A percentile compares a stretch with the other conserved stretches of the same genome.
These are phyloP conservation scores for Aspergillus piperis DNA, from an alignment of 2,329 filamentous ascomycete genomes.

Conservation along the genomic window DNA sequence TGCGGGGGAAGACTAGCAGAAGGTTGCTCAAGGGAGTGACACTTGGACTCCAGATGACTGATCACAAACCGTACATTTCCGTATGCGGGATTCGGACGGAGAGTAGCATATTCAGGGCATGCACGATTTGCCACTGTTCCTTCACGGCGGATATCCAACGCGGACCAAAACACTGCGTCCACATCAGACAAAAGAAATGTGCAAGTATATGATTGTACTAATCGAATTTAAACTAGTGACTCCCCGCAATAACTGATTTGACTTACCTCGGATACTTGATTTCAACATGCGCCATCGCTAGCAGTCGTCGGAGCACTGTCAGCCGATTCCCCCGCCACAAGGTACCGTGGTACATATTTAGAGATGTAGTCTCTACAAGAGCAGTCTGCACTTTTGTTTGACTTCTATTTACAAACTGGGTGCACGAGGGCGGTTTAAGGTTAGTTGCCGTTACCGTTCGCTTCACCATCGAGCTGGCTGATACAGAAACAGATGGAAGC, in stretches of 20 bases:
- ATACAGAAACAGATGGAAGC: constrained; percentile 19
- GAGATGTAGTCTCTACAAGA: neutral
- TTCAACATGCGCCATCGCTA: neutral
- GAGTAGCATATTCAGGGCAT: neutral
- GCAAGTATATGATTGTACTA: no score
- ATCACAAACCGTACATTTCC: neutral
- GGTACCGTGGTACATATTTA: neutral
- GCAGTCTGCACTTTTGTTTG: neutral
- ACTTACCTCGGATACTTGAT: neutral
- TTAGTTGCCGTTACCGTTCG: neutral
- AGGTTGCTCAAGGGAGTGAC: neutral
- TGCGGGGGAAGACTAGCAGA: neutral
- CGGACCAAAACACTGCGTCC: neutral
- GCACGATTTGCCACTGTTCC: neutral
- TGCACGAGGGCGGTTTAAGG: neutral
- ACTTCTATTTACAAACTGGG: neutral
- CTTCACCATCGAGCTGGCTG: neutral
- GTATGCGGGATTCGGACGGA: neutral
- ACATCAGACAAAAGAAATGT: neutral
- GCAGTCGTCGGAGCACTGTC: neutral
- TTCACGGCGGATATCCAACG: neutral
- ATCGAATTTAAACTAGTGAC: neutral
- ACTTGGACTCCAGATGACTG: neutral
- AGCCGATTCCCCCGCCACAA: neutral
- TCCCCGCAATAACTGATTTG: neutral